These are phyloP conservation scores for Durusdinium trenchii DNA, from an alignment of 73 alveolate genomes.

Conservation along the genomic window DNA sequence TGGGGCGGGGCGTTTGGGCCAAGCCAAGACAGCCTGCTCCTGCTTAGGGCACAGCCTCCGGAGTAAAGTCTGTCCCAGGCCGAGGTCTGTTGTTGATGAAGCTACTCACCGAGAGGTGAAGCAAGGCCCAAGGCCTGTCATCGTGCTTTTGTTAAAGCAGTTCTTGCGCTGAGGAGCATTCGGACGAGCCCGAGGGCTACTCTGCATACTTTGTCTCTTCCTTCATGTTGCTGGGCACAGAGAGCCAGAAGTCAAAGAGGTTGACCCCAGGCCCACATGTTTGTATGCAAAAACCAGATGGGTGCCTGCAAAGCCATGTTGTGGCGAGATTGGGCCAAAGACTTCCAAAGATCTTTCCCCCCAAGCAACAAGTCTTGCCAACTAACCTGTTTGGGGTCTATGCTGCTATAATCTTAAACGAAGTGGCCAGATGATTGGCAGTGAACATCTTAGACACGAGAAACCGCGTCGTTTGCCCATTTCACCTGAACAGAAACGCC, in stretches of 20 bases:
- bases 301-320: not conserved
- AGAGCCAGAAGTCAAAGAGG: too few species aligned
- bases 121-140: not conserved
- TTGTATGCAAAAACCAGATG: not conserved
- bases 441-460: not conserved
- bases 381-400: too few species aligned
- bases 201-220: slow-evolving; percentile 81
- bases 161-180: slow-evolving; percentile 74
- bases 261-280: not conserved
- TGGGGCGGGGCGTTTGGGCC: not conserved
- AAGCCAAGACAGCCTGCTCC: too few species aligned
- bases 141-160: not conserved
- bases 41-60: too few species aligned
- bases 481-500: too few species aligned
- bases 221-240: slow-evolving; percentile 49
- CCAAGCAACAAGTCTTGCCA: too few species aligned
- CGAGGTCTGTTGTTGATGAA: too few species aligned
- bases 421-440: not conserved
- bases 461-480: too few species aligned
- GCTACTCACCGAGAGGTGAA: too few species aligned
- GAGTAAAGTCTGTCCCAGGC: too few species aligned
- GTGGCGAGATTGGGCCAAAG: not conserved
- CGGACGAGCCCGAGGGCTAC: slow-evolving; percentile 82
- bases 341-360: too few species aligned
- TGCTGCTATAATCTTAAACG: not conserved